phyloP scores from a whole-genome alignment of 2,329 filamentous ascomycete species.

The Dothistroma pini region DNA sequence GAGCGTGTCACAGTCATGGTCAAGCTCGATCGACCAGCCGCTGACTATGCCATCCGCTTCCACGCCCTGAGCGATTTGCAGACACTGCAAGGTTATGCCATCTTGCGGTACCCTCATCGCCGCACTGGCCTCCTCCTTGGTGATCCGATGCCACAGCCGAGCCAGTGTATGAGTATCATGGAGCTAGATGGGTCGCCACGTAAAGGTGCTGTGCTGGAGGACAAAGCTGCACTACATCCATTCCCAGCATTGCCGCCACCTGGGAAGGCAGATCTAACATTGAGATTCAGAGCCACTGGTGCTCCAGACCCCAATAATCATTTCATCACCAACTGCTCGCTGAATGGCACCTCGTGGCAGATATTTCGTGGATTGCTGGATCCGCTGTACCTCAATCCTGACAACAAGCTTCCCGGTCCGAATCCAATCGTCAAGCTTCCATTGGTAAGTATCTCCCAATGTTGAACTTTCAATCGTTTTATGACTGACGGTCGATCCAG shows the following conservation, averaged over 20 bases:
- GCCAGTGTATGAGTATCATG: constrained; percentile 9
- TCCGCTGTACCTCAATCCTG: constrained; percentile 13
- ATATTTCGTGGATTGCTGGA: constrained; percentile 18
- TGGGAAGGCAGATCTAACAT: constrained; percentile 13
- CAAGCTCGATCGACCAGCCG: constrained; percentile 15
- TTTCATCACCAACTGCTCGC: constrained; percentile 22
- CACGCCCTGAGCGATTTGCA: constrained; percentile 18
- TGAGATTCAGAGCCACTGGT: constrained; percentile 19
- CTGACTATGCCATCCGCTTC: constrained; percentile 21
- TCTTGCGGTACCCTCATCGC: constrained; percentile 18
- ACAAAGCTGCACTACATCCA: constrained; percentile 10
- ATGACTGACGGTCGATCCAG: background rate
- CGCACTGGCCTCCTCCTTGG: constrained; percentile 13
- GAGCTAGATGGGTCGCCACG: constrained; percentile 17
- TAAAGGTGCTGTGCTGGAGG: constrained; percentile 8
- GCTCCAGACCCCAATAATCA: constrained; percentile 22
- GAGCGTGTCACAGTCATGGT: constrained; percentile 19
- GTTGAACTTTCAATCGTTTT: background rate
- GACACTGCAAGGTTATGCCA: constrained; percentile 19
- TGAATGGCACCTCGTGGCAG: constrained; percentile 23
- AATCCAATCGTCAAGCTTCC: constrained; percentile 16
- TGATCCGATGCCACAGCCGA: constrained; percentile 15
- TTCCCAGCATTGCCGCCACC: constrained; percentile 12
- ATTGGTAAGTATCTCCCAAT: background rate
- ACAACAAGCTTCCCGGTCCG: constrained; percentile 13